A percentile compares a stretch with the other conserved stretches of the same genome.
These are phyloP conservation scores for Stemphylium lycopersici DNA, from an alignment of 2,329 filamentous ascomycete species.

Conservation along the genomic window DNA sequence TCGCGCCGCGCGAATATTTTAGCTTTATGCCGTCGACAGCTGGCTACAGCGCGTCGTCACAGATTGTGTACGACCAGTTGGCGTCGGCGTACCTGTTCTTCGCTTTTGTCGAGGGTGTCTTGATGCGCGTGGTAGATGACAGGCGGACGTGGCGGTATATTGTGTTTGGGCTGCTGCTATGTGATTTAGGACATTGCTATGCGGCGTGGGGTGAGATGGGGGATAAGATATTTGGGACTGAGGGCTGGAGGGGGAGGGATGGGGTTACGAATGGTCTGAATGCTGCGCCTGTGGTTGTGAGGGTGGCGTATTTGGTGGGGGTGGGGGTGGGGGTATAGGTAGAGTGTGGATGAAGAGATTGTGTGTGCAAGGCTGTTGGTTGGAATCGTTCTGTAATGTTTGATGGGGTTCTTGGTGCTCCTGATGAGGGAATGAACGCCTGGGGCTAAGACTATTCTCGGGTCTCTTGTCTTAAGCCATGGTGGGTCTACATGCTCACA, in stretches of 20 bases:
- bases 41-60: slow-evolving; percentile 45
- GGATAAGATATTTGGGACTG: slow-evolving; percentile 24
- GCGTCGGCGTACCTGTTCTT: slow-evolving; percentile 79
- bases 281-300: slow-evolving; percentile 39
- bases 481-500: neutral
- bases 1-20: slow-evolving; percentile 63
- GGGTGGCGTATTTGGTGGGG: slow-evolving; percentile 47
- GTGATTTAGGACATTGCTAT: slow-evolving; percentile 74
- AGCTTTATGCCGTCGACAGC: slow-evolving; percentile 62
- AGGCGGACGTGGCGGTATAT: slow-evolving; percentile 72
- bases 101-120: slow-evolving; percentile 75
- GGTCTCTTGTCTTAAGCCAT: neutral
- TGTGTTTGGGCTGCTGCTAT: slow-evolving; percentile 70
- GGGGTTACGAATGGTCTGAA: slow-evolving; percentile 47
- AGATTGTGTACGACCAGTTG: slow-evolving; percentile 73
- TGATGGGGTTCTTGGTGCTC: neutral
- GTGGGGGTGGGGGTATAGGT: slow-evolving; percentile 42
- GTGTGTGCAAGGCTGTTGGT: neutral
- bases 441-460: slow-evolving; percentile 1
- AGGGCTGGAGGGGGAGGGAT: slow-evolving; percentile 47
- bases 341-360: slow-evolving; percentile 1
- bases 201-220: slow-evolving; percentile 45
- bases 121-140: slow-evolving; percentile 72
- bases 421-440: neutral
- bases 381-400: neutral